Base-by-base conservation (phyloP, 2,329 filamentous ascomycete species). In the Alternaria atra region DNA sequence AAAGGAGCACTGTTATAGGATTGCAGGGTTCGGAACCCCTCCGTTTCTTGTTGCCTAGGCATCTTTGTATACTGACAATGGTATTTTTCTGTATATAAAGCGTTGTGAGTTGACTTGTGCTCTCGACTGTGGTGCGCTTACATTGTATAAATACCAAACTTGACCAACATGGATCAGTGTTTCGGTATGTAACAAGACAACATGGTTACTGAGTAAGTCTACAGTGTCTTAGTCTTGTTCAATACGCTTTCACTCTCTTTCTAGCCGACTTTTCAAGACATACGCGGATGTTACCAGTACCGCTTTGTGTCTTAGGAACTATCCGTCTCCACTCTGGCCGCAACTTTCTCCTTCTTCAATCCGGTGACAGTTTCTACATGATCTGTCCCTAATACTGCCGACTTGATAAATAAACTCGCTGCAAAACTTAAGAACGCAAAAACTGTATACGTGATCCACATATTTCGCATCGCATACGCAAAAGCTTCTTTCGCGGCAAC, bases 331-430 rank as follows among this genome's bases (percentile, higher is more conserved):
- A 32, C 29, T 30, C 25, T 44, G 15, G 43, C 9, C 8, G 17
- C 7, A 5, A 34, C 51, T 39, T 72, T 68, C 58, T 72, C 68
- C 52, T 70, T 75, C 39, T 76, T 77, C 40, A 84, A 58, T 2
- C 82, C 82, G 2, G 81, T 84, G 67, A 81, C 81, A 6, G 81
- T 84, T 69, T 84, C 82, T 15, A 73, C 69, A 67, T 84, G 82
- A 64, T 83, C 77, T 2, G 69, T 77, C 0, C 74, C 78, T n/a
- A 84, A 66, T 61, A 74, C 67, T 59, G 79, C 77, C 51, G 73
- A 73, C 37, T 73, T 68, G 13, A 84, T 77, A 52, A 82, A 78
- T 10, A 79, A 55, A 57, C 77, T 77, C 4, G 77, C 74, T 1
- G 72, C 63, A n/a, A 82, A 62, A 5, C 80, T 60, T 1, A 81